Conservation (phyloP, 164 flowering plant genomes). For the Magnolia kwangsiensis region DNA sequence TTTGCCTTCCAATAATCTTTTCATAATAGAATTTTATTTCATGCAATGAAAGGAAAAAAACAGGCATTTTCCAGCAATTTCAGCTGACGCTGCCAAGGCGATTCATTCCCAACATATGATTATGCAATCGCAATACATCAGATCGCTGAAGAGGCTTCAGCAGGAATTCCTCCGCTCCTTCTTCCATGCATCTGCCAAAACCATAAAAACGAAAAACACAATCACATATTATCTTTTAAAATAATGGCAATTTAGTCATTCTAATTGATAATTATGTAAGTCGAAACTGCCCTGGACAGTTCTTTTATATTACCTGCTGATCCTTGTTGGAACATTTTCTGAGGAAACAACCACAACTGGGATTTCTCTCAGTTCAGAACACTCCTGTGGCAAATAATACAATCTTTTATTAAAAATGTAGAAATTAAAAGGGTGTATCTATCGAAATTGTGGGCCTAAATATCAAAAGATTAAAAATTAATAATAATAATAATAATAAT, state of each 20-base stretch:
- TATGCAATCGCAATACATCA: conserved; percentile 43
- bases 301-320: conserved; percentile 37
- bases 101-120: conserved; percentile 22
- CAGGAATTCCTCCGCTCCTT: conserved; percentile 74
- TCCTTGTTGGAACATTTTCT: conserved; percentile 64
- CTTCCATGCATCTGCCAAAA: conserved; percentile 57
- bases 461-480: neutral
- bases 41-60: neutral
- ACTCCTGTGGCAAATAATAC: conserved; percentile 37
- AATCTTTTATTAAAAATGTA: neutral
- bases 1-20: too few species aligned
- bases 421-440: neutral
- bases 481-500: too few species aligned
- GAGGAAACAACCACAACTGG: conserved; percentile 80
- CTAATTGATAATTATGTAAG: too few species aligned
- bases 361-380: conserved; percentile 48
- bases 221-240: neutral
- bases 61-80: neutral
- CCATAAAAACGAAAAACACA: neutral
- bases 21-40: too few species aligned
- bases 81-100: conserved; percentile 1
- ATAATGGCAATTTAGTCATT: too few species aligned
- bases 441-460: too few species aligned
- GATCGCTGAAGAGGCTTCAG: conserved; percentile 59
- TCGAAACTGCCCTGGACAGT: neutral